Evolutionary conservation across 495 filamentous ascomycete species (phyloP).

Genomic region (Aspergillus ellipticus): DNA sequence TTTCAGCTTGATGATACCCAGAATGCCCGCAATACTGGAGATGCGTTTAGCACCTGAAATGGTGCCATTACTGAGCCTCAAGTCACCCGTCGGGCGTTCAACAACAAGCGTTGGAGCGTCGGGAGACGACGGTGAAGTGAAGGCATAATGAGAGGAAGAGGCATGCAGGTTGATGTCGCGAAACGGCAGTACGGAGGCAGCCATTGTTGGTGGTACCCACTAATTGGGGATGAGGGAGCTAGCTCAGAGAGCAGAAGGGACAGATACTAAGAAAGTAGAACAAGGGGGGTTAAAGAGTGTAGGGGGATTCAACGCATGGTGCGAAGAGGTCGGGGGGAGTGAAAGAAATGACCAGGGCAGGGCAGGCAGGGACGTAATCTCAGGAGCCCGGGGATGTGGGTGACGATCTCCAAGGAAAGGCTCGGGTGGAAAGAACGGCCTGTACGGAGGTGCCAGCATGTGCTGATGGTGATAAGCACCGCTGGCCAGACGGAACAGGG

Average conservation of each 20-base stretch:
- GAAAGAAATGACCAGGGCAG: conserved; percentile 1
- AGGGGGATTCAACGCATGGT: conserved; percentile 26
- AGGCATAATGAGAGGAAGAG: conserved; percentile 88
- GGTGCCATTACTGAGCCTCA: conserved; percentile 76
- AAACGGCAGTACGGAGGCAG: conserved; percentile 65
- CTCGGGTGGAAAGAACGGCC: neutral
- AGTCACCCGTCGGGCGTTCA: conserved; percentile 88
- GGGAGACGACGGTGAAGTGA: conserved; percentile 91
- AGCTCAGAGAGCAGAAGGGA: conserved; percentile 1
- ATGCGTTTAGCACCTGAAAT: conserved; percentile 74
- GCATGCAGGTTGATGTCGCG: conserved; percentile 95
- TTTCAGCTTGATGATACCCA: conserved; percentile 85
- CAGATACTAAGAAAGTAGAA: conserved; percentile 3
- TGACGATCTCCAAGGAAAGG: conserved; percentile 7
- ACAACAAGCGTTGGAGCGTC: conserved; percentile 81
- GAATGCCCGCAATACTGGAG: conserved; percentile 88
- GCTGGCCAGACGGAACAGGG: conserved; percentile 7
- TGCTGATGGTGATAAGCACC: conserved; percentile 13
- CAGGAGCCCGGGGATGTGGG: neutral
- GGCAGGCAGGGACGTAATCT: conserved; percentile 1
- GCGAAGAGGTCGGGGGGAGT: neutral
- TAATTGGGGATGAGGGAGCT: neutral
- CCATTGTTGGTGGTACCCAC: conserved; percentile 44
- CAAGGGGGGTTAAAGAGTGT: conserved; percentile 8
- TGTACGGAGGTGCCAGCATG: conserved; percentile 13